These are phyloP conservation scores for Clavariopsis aquatica DNA, from an alignment of 495 filamentous ascomycete species.

Conservation along the genomic window DNA sequence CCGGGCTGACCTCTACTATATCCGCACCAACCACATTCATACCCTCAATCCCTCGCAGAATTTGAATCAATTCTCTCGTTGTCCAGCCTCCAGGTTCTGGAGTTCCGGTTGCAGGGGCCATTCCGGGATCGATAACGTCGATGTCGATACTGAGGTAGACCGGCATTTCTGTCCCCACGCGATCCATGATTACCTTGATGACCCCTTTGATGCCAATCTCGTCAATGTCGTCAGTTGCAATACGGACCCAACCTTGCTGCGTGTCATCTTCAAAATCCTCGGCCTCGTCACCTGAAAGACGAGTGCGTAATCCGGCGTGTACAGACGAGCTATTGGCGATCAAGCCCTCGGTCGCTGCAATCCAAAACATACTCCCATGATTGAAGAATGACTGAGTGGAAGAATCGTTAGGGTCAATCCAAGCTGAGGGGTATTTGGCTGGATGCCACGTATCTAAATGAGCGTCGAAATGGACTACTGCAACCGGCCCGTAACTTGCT, in stretches of 20 bases:
- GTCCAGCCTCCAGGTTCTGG: slow-evolving; percentile 57
- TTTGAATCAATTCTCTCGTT: slow-evolving; percentile 53
- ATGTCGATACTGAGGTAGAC: slow-evolving; percentile 54
- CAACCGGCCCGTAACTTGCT: slow-evolving; percentile 69
- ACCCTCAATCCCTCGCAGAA: slow-evolving; percentile 51
- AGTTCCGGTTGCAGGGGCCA: slow-evolving; percentile 56
- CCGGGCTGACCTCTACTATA: slow-evolving; percentile 56
- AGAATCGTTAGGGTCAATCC: slow-evolving; percentile 52
- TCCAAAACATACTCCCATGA: slow-evolving; percentile 85
- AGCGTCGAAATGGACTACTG: slow-evolving; percentile 83
- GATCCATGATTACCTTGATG: slow-evolving; percentile 48
- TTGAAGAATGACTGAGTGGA: slow-evolving; percentile 72
- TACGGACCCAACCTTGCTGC: slow-evolving; percentile 47
- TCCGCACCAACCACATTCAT: slow-evolving; percentile 56
- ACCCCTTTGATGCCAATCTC: slow-evolving; percentile 50
- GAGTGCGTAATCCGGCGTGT: slow-evolving; percentile 75
- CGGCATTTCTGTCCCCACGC: slow-evolving; percentile 48
- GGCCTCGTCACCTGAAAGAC: slow-evolving; percentile 64
- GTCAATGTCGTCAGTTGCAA: slow-evolving; percentile 55
- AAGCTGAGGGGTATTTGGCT: slow-evolving; percentile 71
- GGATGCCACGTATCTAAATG: slow-evolving; percentile 79
- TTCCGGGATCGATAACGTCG: slow-evolving; percentile 57
- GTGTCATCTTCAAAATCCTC: slow-evolving; percentile 67
- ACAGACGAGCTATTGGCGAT: slow-evolving; percentile 68
- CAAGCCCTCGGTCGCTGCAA: slow-evolving; percentile 72